These are phyloP conservation scores for Phytophthora tubulina DNA, from an alignment of 352 stramenopile species.

Conservation along the genomic window DNA sequence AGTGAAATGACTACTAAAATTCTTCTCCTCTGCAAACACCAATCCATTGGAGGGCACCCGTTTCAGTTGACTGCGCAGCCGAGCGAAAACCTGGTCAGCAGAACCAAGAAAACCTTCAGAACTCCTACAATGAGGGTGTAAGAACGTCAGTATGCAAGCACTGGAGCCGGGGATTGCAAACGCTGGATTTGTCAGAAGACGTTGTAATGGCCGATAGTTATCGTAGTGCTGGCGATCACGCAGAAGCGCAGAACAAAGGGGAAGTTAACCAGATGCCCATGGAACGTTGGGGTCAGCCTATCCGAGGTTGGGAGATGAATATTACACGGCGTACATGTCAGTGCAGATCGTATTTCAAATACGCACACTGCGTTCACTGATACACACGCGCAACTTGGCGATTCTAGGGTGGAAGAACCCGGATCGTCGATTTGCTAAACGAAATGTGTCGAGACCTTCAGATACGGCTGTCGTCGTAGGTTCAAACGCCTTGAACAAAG, in stretches of 20 bases:
- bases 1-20: not conserved
- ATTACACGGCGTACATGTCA: not conserved
- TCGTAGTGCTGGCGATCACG: not conserved
- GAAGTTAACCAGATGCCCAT: not conserved
- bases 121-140: not conserved
- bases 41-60: not conserved
- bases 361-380: not conserved
- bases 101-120: not conserved
- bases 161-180: not conserved
- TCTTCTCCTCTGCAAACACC: not conserved
- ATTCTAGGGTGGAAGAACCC: not conserved
- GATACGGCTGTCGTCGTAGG: too few relatives aligned
- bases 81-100: not conserved
- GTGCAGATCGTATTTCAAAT: not conserved
- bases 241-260: not conserved
- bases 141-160: too few relatives aligned
- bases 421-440: too few relatives aligned
- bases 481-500: too few relatives aligned
- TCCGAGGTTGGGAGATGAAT: not conserved
- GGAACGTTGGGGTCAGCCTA: not conserved
- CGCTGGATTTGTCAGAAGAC: not conserved
- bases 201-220: not conserved
- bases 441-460: too few relatives aligned
- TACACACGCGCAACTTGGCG: not conserved
- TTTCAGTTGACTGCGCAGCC: not conserved